Evolutionary conservation across 1,284 basidiomycete genomes (phyloP).

Genomic region (Trichosporon inkin): DNA sequence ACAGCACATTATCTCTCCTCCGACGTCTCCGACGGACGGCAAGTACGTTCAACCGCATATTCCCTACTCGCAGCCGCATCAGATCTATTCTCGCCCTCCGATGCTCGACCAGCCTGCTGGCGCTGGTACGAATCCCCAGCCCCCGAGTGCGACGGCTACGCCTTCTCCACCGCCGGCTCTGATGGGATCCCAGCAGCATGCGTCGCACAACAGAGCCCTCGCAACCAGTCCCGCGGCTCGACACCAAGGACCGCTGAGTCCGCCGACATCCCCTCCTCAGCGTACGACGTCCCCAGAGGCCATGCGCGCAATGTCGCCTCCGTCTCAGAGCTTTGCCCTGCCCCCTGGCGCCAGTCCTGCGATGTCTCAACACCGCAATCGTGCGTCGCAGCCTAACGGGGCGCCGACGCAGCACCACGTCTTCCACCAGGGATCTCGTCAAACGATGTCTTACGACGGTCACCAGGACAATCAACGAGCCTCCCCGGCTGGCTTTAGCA

Average conservation of each 20-base stretch:
- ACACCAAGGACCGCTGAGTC: background rate
- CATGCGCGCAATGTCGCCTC: background rate
- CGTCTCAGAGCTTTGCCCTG: background rate
- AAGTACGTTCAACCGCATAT: background rate
- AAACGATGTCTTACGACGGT: background rate
- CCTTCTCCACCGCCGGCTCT: background rate
- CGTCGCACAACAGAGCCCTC: background rate
- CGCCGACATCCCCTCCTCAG: background rate
- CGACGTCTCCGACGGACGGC: background rate
- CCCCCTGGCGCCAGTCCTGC: background rate
- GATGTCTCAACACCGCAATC: background rate
- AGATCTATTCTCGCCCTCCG: slow-evolving; percentile 21
- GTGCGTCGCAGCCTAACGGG: background rate
- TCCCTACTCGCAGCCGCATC: slow-evolving; percentile 10
- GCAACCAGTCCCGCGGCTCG: background rate
- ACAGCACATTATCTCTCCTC: background rate
- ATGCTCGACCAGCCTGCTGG: slow-evolving; percentile 13
- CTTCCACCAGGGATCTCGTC: background rate
- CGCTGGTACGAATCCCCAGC: background rate
- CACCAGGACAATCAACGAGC: background rate
- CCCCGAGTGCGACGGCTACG: background rate
- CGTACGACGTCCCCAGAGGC: background rate
- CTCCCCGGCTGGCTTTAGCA: background rate
- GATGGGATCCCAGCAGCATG: slow-evolving; percentile 5
- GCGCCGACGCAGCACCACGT: slow-evolving; percentile 4